These are phyloP conservation scores for Chaetomiaceae sp. DNA, from an alignment of 2,329 filamentous ascomycete genomes.

Conservation along the genomic window DNA sequence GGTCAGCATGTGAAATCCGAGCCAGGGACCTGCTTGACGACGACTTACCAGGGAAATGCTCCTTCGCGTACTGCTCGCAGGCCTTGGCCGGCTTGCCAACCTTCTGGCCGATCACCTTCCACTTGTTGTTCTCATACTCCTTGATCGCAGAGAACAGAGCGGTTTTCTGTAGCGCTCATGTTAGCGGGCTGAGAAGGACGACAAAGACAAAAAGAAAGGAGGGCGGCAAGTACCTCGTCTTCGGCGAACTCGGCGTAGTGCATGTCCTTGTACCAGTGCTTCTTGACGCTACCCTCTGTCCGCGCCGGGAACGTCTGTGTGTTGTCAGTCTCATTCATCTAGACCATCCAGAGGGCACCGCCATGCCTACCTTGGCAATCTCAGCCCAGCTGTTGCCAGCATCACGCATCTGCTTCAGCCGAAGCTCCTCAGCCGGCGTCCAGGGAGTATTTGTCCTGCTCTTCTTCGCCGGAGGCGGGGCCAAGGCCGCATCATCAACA, in stretches of 20 bases:
- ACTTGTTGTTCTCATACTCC: constrained; percentile 97
- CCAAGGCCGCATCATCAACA: constrained; percentile 32
- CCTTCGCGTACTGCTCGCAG: constrained; percentile 82
- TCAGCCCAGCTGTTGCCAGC: constrained; percentile 93
- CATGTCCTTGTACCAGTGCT: constrained; percentile 99
- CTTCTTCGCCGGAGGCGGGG: constrained; percentile 70
- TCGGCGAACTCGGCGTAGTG: constrained; percentile 98
- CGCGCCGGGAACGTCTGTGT: constrained; percentile 78
- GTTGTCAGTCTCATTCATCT: constrained; percentile 20
- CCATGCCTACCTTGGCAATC: constrained; percentile 76
- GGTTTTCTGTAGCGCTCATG: no score
- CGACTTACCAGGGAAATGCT: constrained; percentile 69
- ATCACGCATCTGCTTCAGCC: constrained; percentile 91
- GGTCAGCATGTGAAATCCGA: constrained; percentile 2
- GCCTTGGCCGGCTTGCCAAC: constrained; percentile 95
- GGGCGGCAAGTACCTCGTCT: constrained; percentile 68
- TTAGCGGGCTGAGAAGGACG: no score
- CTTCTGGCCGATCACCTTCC: constrained; percentile 95
- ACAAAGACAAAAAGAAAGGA: neutral
- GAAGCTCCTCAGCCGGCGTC: constrained; percentile 89
- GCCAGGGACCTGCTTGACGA: neutral
- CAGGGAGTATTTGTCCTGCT: constrained; percentile 97
- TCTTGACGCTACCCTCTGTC: constrained; percentile 97
- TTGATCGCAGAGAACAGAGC: constrained; percentile 90
- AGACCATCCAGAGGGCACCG: neutral